These are phyloP conservation scores for Boletus pseudopeckii DNA, from an alignment of 768 basidiomycete genomes.

Conservation along the genomic window DNA sequence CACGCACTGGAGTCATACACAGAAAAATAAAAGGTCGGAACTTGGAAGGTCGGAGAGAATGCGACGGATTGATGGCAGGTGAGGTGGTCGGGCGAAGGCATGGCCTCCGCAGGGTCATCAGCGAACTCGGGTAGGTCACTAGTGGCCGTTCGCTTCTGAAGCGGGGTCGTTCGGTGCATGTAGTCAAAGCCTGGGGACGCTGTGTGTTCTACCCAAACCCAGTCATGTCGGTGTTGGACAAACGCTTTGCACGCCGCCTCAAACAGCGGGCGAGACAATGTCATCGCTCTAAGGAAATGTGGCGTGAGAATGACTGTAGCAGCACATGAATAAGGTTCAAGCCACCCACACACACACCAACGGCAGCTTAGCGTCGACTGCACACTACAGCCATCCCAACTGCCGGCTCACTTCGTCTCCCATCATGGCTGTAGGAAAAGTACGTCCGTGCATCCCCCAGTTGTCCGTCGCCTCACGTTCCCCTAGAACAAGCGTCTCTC, in stretches of 20 bases:
- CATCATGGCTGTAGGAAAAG: conserved; percentile 89
- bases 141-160: conserved; percentile 13
- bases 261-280: conserved; percentile 54
- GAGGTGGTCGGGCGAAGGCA: conserved; percentile 32
- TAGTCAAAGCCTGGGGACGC: conserved; percentile 48
- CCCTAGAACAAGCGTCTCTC: conserved; percentile 93
- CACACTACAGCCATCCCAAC: conserved; percentile 46
- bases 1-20: conserved; percentile 66
- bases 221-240: conserved; percentile 41
- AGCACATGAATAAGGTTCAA: conserved; percentile 54
- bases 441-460: conserved; percentile 30
- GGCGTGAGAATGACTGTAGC: conserved; percentile 42
- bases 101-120: conserved; percentile 41
- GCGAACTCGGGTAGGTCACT: conserved; percentile 15
- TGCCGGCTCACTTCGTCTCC: conserved; percentile 41
- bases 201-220: conserved; percentile 61
- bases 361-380: conserved; percentile 11
- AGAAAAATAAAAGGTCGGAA: conserved; percentile 82
- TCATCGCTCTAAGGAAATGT: conserved; percentile 23
- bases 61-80: conserved; percentile 64
- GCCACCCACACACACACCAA: conserved; percentile 40
- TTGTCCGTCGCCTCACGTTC: conserved; percentile 1
- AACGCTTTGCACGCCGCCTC: conserved; percentile 55
- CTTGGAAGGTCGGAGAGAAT: conserved; percentile 74
- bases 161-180: conserved; percentile 38